phyloP scores from a whole-genome alignment of 129 eudicot species.

The Chrysanthemum makinoi region DNA sequence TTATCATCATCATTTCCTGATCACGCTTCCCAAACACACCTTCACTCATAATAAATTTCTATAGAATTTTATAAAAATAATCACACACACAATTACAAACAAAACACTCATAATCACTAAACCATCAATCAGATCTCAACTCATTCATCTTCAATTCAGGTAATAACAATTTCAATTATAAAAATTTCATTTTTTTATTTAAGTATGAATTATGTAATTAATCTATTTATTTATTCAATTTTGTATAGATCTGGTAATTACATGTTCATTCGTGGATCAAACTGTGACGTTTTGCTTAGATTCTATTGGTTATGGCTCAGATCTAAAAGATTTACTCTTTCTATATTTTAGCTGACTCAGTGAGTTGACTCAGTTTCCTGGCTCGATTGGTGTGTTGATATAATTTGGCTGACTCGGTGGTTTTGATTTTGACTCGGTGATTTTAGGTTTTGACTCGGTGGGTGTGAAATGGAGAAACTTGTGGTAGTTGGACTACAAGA shows the following conservation, averaged over 20 bases:
- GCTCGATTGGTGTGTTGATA: neutral
- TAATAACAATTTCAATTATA: neutral
- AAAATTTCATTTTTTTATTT: neutral
- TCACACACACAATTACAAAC: too few relatives aligned
- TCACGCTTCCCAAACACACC: too few relatives aligned
- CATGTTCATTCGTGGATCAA: neutral
- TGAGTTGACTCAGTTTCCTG: neutral
- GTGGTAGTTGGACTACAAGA: neutral
- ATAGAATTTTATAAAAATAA: too few relatives aligned
- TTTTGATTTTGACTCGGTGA: neutral
- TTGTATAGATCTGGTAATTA: neutral
- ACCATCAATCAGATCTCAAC: conserved; percentile 15
- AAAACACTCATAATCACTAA: too few relatives aligned
- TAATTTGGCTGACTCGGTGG: too few relatives aligned
- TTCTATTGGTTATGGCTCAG: too few relatives aligned
- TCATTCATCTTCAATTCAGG: conserved; percentile 11
- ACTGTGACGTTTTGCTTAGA: neutral
- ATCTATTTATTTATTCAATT: neutral
- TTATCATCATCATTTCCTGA: too few relatives aligned
- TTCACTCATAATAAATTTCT: too few relatives aligned
- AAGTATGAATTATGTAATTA: conserved; percentile 3
- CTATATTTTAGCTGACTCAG: too few relatives aligned
- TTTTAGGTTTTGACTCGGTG: too few relatives aligned
- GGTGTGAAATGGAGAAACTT: neutral
- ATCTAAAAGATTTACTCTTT: too few relatives aligned